A percentile compares a stretch with the other conserved stretches of the same genome.
These are phyloP conservation scores for Neofusicoccum ribis DNA, from an alignment of 2,329 filamentous ascomycete genomes.

Conservation along the genomic window DNA sequence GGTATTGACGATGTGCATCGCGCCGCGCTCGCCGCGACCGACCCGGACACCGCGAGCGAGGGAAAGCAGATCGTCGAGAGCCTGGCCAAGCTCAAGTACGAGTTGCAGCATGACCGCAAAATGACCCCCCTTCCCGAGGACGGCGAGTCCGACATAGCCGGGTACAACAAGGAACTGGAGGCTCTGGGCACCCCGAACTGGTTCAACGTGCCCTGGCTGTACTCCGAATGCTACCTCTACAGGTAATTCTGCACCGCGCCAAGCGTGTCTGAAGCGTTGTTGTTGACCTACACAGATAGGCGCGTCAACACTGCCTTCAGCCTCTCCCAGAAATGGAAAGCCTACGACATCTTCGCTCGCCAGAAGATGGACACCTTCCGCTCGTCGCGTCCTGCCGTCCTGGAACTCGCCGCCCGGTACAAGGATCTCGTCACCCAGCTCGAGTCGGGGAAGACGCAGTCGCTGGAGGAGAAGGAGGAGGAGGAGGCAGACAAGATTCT, in stretches of 20 bases:
- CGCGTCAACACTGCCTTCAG: slow-evolving; percentile 79
- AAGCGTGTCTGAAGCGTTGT: neutral
- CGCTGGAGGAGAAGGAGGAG: slow-evolving; percentile 52
- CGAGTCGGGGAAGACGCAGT: slow-evolving; percentile 44
- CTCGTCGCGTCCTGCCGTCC: slow-evolving; percentile 81
- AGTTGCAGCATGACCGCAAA: slow-evolving; percentile 83
- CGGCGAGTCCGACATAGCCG: slow-evolving; percentile 69
- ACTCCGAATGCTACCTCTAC: slow-evolving; percentile 91
- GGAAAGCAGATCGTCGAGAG: slow-evolving; percentile 83
- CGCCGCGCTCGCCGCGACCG: slow-evolving; percentile 59
- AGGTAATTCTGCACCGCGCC: slow-evolving; percentile 48
- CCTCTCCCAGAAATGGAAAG: slow-evolving; percentile 78
- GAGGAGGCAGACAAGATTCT: slow-evolving; percentile 72
- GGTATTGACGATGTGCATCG: slow-evolving; percentile 94
- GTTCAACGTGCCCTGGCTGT: slow-evolving; percentile 87
- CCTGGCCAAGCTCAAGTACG: slow-evolving; percentile 85
- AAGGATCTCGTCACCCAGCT: slow-evolving; percentile 70
- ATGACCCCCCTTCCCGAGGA: slow-evolving; percentile 76
- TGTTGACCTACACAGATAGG: slow-evolving; percentile 47
- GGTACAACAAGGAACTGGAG: slow-evolving; percentile 84
- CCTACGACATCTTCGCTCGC: slow-evolving; percentile 83
- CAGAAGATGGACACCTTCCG: slow-evolving; percentile 93
- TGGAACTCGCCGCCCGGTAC: slow-evolving; percentile 80
- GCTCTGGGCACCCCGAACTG: slow-evolving; percentile 73
- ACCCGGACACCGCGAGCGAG: slow-evolving; percentile 68